Conservation (phyloP, 768 basidiomycete genomes). For the Leucosporidium yakuticum region DNA sequence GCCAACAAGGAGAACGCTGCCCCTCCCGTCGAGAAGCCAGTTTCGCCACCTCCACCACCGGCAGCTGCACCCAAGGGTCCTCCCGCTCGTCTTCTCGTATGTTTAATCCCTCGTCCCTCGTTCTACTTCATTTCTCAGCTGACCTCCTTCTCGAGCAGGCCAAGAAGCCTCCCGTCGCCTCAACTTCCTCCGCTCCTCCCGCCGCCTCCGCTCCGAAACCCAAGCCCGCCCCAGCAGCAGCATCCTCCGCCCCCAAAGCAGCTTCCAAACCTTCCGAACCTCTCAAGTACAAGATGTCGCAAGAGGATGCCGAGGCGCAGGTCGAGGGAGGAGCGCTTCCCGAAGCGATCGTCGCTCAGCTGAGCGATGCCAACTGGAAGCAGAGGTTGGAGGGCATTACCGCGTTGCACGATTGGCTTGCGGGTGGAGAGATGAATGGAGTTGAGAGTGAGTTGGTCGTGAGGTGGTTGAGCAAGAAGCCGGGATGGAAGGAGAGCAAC, state of each 20-base stretch:
- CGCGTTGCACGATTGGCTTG: constrained; percentile 76
- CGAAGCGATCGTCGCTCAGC: constrained; percentile 58
- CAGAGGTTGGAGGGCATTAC: constrained; percentile 77
- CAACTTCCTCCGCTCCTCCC: constrained; percentile 35
- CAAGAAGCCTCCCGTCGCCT: constrained; percentile 51
- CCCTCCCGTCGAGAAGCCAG: neutral
- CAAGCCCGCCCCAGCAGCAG: constrained; percentile 36
- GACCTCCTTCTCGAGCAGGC: constrained; percentile 41
- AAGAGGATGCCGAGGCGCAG: constrained; percentile 83
- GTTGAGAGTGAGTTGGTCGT: constrained; percentile 85
- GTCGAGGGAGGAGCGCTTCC: constrained; percentile 66
- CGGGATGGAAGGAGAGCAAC: constrained; percentile 96
- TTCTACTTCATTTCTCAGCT: neutral
- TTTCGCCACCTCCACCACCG: constrained; percentile 4
- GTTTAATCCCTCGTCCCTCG: neutral
- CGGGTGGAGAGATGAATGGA: constrained; percentile 50
- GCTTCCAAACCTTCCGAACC: constrained; percentile 58
- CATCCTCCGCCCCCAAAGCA: constrained; percentile 21
- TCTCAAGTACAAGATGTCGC: constrained; percentile 82
- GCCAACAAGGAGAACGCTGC: constrained; percentile 8
- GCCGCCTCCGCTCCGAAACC: constrained; percentile 10
- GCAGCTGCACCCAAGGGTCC: constrained; percentile 11
- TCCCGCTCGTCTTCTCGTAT: constrained; percentile 31
- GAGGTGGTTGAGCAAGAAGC: constrained; percentile 76
- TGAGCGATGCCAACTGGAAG: constrained; percentile 93